These are phyloP conservation scores for Xylaria grammica DNA, from an alignment of 495 filamentous ascomycete genomes.

Conservation along the genomic window DNA sequence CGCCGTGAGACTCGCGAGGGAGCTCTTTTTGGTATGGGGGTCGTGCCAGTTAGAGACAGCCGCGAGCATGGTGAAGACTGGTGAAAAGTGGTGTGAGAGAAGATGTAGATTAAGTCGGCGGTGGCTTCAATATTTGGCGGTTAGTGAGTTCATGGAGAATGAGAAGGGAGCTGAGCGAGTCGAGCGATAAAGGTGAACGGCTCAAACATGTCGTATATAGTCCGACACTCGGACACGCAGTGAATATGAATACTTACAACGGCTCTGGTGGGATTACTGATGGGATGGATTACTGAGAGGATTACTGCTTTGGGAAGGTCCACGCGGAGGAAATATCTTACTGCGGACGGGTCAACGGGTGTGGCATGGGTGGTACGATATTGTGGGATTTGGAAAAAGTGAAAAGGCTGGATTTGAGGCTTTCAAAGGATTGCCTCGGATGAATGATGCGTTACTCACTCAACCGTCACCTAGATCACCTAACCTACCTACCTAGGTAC, in stretches of 20 bases:
- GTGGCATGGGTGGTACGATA: not conserved
- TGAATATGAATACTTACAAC: not conserved
- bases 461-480: too few relatives aligned
- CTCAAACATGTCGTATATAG: not conserved
- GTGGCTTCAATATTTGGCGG: too few relatives aligned
- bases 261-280: too few relatives aligned
- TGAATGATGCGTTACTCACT: too few relatives aligned
- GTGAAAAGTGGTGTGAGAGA: too few relatives aligned
- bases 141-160: too few relatives aligned
- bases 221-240: not conserved
- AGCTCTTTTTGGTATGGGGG: constrained; percentile 31
- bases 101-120: not conserved
- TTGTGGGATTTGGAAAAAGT: not conserved
- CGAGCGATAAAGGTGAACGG: too few relatives aligned
- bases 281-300: not conserved
- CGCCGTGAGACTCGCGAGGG: constrained; percentile 38
- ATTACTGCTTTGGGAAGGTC: constrained; percentile 13
- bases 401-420: not conserved
- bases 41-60: constrained; percentile 42
- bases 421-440: too few relatives aligned
- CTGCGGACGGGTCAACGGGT: not conserved
- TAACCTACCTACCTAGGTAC: not conserved
- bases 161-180: too few relatives aligned
- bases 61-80: constrained; percentile 43
- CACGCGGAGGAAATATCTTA: not conserved